Base-by-base conservation (phyloP, 2,329 filamentous ascomycete species). In the Calonectria crousiana region DNA sequence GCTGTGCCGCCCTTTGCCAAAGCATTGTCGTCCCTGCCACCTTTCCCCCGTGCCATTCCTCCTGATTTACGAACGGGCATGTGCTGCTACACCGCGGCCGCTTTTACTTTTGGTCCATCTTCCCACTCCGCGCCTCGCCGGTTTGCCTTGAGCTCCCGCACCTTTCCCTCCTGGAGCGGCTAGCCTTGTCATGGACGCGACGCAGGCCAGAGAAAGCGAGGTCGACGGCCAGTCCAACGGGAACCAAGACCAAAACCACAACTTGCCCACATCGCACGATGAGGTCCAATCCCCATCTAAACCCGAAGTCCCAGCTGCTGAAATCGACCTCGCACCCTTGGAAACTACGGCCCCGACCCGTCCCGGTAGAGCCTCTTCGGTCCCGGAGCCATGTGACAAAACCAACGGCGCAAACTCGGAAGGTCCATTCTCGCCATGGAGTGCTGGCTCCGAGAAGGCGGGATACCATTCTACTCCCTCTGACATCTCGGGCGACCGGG, bases 401-500 rank as follows among this genome's bases (percentile, higher is more conserved):
- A 71, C 76, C 32, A 80, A 76, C 67, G 20, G 65, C 49, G 53
- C 67, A 28, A 56, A 74, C 67, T 77, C 78, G 4, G 79, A 82
- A 6, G 74, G 73, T 26, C 79, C 79, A 10, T 80, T 84, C 68
- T 88, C 87, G 2, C 85, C 87, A 20, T 86, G 84, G 84, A 88
- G 87, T 71, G 77, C 81, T 11, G 79, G 81, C 47, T 88, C 87
- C 2, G 88, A 89, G 36, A 84, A 78, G 51, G 79, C 81, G 1
- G 80, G 81, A 8, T 75, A 82, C 49, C 80, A 75, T 28, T 85
- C 83, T 3, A 77, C 78, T 14, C 76, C 79, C 60, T 85, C 84
- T n/a, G 84, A 85, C 68, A 81, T 83, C 30, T 85, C 84, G 34
- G 82, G 83, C 38, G 89, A 96, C 79, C 90, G 93, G 69, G 93